phyloP scores from a whole-genome alignment of 441 rosid species.

The Cnidoscolus chayamansa region DNA sequence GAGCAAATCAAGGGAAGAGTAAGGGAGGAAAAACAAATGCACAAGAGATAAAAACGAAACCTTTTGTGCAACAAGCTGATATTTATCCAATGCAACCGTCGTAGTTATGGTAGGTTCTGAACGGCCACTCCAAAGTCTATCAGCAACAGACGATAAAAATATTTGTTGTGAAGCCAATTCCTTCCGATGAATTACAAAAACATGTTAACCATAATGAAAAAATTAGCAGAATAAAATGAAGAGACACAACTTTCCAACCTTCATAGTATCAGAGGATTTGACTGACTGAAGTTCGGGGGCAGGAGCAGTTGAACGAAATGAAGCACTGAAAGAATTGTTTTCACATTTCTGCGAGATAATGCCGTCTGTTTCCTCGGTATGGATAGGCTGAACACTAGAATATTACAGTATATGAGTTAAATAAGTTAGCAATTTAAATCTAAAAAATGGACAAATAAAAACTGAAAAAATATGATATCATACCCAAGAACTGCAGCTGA shows the following conservation, averaged over 20 bases:
- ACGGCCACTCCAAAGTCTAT: constrained; percentile 53
- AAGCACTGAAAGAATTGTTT: constrained; percentile 37
- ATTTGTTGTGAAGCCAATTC: constrained; percentile 55
- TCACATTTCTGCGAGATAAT: constrained; percentile 47
- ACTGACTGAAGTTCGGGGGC: constrained; percentile 50
- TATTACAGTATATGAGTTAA: constrained; percentile 9
- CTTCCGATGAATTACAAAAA: constrained; percentile 34
- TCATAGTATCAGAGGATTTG: constrained; percentile 50
- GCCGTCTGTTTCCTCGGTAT: constrained; percentile 51
- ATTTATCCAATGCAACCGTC: constrained; percentile 93
- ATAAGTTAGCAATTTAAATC: constrained; percentile 10
- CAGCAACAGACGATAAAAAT: constrained; percentile 54
- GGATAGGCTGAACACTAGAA: constrained; percentile 56
- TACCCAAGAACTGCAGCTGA: constrained; percentile 64
- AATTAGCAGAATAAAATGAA: constrained; percentile 17
- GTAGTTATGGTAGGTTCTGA: constrained; percentile 74
- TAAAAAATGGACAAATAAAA: background rate
- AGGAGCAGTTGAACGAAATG: constrained; percentile 48
- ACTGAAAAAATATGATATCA: background rate
- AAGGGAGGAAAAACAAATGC: background rate
- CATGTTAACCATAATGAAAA: constrained; percentile 20
- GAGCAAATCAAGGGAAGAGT: background rate
- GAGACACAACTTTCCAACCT: constrained; percentile 38
- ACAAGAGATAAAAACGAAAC: constrained; percentile 32
- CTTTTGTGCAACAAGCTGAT: constrained; percentile 78